Evolutionary conservation across 2,329 filamentous ascomycete genomes (phyloP), one percentile per base, ranked within the genome.

Genomic region (Hypoxylon sp.): DNA sequence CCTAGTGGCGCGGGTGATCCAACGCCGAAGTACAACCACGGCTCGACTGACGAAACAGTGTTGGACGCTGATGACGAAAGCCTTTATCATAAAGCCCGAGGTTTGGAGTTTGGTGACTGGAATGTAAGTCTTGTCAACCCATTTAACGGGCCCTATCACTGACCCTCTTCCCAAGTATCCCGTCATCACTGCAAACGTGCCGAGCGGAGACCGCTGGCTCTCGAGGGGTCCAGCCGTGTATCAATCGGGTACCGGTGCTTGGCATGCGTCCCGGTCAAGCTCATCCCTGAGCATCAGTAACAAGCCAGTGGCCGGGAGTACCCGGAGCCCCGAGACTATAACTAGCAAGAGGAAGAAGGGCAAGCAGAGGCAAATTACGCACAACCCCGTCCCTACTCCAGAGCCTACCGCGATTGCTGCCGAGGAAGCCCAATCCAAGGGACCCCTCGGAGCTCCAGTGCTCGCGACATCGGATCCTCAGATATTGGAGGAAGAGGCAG

Each of bases 81-180:
- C 5, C 77, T 93, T 3, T 94, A 90, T 65, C 80, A 80, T 18
- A 88, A 85, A 67, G 91, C 91, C 1, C 83, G 89, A 56, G 83
- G 86, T 37, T 75, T 94, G 3, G 90, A 93, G 68, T 93, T 88
- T 72, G 90, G 90, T 2, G 94, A 98, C 71, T 98, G 93, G 92
- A 97, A 98, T 75, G 91, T 94, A 78, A 81, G 90, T 86, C 42
- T 6, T 43, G 24, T 23, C 13, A 15, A 6, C 11, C 11, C 50
- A 79, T 64, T 15, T 48, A 2, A 21, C 24, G 6, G n/a, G 3
- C 8, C 3, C 15, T 56, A 1, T 27, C 13, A 33, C 42, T 63
- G 9, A 55, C 45, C 1, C 18, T 7, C 18, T 15, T 11, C 47
- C 68, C 3, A 35, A 95, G 91, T 98, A 98, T 74, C 94, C 93